Conservation (phyloP, 2,329 filamentous ascomycete genomes). For the Verticillium klebahnii region DNA sequence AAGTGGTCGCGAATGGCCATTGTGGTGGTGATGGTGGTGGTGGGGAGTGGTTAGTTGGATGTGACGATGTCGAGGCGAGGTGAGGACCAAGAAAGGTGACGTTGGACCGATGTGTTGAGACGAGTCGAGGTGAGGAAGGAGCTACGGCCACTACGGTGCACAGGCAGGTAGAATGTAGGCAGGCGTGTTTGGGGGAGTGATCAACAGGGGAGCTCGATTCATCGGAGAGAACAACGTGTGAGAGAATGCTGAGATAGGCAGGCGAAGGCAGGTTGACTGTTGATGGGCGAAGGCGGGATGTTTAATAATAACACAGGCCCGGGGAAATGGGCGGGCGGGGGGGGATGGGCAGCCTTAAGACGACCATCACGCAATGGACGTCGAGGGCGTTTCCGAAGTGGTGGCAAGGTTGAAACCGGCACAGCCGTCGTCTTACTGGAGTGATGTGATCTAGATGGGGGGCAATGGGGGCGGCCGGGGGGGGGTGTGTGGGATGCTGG, state of each 20-base stretch:
- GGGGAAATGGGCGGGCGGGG: not conserved
- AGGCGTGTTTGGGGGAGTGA: not conserved
- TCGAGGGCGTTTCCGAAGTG: slow-evolving; percentile 2
- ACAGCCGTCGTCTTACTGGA: slow-evolving; percentile 1
- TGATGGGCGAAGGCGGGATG: not conserved
- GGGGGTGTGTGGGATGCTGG: not conserved
- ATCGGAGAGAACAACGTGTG: not conserved
- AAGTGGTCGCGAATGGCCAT: slow-evolving; percentile 40
- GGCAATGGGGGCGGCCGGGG: not conserved
- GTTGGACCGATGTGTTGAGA: no score
- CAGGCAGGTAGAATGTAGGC: not conserved
- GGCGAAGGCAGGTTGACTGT: not conserved
- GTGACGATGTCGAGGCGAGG: not conserved
- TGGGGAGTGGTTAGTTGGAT: not conserved
- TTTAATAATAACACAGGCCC: not conserved
- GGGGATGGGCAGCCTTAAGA: not conserved
- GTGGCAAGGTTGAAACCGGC: slow-evolving; percentile 2
- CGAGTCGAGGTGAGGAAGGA: not conserved
- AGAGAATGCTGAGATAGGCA: not conserved
- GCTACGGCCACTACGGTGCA: not conserved
- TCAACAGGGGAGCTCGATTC: not conserved
- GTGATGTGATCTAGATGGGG: not conserved
- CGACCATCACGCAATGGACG: slow-evolving; percentile 2
- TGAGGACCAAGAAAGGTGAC: not conserved
- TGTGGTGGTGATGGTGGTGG: slow-evolving; percentile 7